Percentiles rank a stretch among this genome's conserved stretches.
Conservation (phyloP, 352 stramenopile genomes). For the Phytophthora foliorum region DNA sequence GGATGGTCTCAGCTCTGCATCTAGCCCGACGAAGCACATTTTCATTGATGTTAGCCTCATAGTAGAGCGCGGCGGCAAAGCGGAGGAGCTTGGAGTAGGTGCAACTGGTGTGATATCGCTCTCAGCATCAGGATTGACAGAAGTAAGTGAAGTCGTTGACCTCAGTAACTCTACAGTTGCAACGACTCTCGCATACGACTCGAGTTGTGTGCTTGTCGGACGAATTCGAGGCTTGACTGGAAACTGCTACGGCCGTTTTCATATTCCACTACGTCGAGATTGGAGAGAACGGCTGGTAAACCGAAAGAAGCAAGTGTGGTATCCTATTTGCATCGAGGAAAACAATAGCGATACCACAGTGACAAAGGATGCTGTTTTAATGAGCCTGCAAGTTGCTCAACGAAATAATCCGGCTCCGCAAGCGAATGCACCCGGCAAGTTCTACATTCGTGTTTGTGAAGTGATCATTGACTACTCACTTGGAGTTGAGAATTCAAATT, state of each 20-base stretch:
- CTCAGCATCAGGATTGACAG: constrained; percentile 16
- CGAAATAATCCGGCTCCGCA: not conserved
- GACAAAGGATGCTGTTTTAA: constrained; percentile 27
- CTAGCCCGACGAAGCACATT: constrained; percentile 9
- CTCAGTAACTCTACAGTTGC: constrained; percentile 34
- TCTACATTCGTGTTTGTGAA: constrained; percentile 34
- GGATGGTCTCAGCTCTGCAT: not conserved
- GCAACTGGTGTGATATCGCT: constrained; percentile 19
- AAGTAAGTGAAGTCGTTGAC: constrained; percentile 31
- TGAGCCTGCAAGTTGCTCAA: constrained; percentile 27
- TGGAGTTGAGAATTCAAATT: constrained; percentile 4
- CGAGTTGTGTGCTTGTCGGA: constrained; percentile 27
- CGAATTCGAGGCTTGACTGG: constrained; percentile 32
- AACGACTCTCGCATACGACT: constrained; percentile 9
- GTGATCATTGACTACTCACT: constrained; percentile 8
- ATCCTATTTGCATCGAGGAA: constrained; percentile 15
- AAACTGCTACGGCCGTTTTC: constrained; percentile 27
- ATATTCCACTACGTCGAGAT: constrained; percentile 43
- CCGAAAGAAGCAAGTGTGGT: constrained; percentile 22
- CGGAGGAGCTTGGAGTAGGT: constrained; percentile 21
- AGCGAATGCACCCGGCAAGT: constrained; percentile 13
- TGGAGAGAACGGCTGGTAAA: constrained; percentile 34
- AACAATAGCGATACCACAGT: not conserved
- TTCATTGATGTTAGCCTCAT: constrained; percentile 33
- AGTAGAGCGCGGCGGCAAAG: not conserved